A percentile compares a stretch with the other conserved stretches of the same genome.
Conservation (phyloP, 768 basidiomycete species). For the Collybiopsis luxurians region DNA sequence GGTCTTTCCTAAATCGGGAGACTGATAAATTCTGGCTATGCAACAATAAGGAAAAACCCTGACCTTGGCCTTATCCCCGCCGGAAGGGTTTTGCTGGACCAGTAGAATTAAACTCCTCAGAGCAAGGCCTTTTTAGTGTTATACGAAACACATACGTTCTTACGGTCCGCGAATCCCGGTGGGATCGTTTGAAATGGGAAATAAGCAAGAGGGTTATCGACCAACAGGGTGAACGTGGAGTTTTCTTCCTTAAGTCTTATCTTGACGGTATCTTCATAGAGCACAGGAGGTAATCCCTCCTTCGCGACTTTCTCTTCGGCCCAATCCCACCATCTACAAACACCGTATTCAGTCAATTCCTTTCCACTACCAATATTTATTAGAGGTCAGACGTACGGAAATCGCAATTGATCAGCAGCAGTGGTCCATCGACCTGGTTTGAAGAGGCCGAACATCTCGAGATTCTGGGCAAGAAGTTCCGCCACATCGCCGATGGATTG, state of each 20-base stretch:
- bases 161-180: not conserved
- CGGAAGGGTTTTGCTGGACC: no score
- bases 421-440: not conserved
- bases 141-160: no score
- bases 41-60: no score
- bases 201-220: not conserved
- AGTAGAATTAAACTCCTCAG: no score
- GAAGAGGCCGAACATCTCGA: not conserved
- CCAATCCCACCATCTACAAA: not conserved
- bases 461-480: not conserved
- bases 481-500: not conserved
- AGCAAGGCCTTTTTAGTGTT: no score
- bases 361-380: not conserved
- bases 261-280: not conserved
- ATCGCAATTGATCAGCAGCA: not conserved
- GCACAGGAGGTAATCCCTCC: not conserved
- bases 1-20: no score
- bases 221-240: no score
- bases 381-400: not conserved
- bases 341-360: not conserved
- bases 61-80: no score
- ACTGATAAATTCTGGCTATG: no score
- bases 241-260: not conserved
- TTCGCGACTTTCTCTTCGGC: not conserved
- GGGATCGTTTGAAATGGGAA: not conserved